Conservation (phyloP, 129 eudicot species). For the Solidago caesia region DNA sequence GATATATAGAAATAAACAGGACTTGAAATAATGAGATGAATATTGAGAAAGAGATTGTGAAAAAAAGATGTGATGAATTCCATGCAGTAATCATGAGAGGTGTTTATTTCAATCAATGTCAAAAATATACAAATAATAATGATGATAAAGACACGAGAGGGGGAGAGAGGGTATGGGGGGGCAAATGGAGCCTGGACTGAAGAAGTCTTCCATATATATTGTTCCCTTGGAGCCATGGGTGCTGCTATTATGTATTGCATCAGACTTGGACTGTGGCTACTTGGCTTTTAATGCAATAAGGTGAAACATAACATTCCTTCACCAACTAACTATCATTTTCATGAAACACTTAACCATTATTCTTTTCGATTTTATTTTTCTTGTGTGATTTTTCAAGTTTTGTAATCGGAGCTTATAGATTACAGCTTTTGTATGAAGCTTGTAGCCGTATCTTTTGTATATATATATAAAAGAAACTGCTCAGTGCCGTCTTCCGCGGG, state of each 20-base stretch:
- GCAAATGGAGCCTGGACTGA: constrained; percentile 23
- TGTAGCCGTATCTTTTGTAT: too few species aligned
- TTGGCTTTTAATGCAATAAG: background rate
- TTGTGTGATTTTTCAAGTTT: too few species aligned
- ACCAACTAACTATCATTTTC: constrained; percentile 7
- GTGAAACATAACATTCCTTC: constrained; percentile 30
- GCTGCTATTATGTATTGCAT: constrained; percentile 10
- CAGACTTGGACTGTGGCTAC: background rate
- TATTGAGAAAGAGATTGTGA: background rate
- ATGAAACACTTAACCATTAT: too few species aligned
- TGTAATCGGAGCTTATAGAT: too few species aligned
- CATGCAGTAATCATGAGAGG: constrained; percentile 39
- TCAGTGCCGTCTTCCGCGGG: too few species aligned
- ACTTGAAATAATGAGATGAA: background rate
- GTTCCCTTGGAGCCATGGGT: constrained; percentile 23
- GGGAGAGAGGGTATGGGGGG: constrained; percentile 22
- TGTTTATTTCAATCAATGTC: constrained; percentile 36
- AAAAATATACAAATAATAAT: constrained; percentile 31
- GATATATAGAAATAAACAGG: background rate
- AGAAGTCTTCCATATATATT: constrained; percentile 17
- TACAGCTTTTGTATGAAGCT: too few species aligned
- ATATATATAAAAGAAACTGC: too few species aligned
- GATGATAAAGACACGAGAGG: constrained; percentile 18
- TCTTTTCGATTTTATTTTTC: too few species aligned
- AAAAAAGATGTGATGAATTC: constrained; percentile 32